Percentiles rank a stretch among this genome's conserved stretches.
phyloP scores from a whole-genome alignment of 2,329 filamentous ascomycete species.

The Herpotrichia juniperi region DNA sequence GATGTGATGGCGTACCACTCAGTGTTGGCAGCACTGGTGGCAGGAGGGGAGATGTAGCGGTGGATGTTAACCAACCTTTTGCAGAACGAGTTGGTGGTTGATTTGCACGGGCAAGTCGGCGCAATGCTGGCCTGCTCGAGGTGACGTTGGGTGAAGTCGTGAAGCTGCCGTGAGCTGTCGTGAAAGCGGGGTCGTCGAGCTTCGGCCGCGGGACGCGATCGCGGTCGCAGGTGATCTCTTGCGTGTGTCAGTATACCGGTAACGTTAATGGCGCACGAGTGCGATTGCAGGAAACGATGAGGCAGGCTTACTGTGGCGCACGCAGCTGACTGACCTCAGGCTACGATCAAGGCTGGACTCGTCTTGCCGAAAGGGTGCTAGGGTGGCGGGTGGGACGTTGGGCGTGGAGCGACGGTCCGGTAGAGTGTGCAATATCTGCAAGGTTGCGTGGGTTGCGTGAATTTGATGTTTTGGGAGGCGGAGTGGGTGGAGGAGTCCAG shows the following conservation, averaged over 20 bases:
- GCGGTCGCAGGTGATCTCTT: slow-evolving; percentile 10
- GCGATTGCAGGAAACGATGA: not conserved
- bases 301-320: not conserved
- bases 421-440: not conserved
- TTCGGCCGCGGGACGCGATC: slow-evolving; percentile 8
- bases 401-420: not conserved
- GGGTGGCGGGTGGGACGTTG: not conserved
- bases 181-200: not conserved
- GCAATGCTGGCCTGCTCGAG: not conserved
- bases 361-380: slow-evolving; percentile 2
- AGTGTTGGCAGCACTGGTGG: not conserved
- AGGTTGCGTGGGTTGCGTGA: not conserved
- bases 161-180: not conserved
- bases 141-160: not conserved
- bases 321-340: slow-evolving; percentile 14
- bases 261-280: slow-evolving; percentile 3
- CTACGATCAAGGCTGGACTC: not conserved
- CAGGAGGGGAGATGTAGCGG: not conserved
- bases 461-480: not conserved
- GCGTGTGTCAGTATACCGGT: too few relatives aligned
- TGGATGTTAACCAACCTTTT: not conserved
- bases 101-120: too few relatives aligned
- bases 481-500: not conserved
- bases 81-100: not conserved
- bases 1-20: not conserved